Conservation (phyloP, 345 rosid species). For the Salix koriyanagi region DNA sequence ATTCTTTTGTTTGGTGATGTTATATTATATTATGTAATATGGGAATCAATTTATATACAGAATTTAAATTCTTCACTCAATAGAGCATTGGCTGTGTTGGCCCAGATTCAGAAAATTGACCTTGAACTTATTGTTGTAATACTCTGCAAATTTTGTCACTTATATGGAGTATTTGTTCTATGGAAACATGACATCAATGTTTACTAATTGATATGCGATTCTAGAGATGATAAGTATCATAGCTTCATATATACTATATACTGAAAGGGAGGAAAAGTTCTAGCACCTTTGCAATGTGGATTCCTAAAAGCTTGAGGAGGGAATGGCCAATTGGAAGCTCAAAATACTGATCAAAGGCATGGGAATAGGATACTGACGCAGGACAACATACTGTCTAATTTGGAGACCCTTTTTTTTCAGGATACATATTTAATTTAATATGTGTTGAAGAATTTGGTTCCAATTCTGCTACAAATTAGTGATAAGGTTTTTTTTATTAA, state of each 20-base stretch:
- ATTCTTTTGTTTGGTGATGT: conserved; percentile 33
- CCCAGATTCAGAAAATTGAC: conserved; percentile 51
- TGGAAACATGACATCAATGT: conserved; percentile 71
- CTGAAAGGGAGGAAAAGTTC: conserved; percentile 70
- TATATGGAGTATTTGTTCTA: conserved; percentile 61
- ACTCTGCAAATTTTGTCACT: conserved; percentile 72
- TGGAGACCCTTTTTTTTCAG: conserved; percentile 75
- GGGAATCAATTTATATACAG: conserved; percentile 74
- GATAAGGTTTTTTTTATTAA: too few species aligned
- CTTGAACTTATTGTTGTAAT: conserved; percentile 71
- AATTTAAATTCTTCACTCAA: conserved; percentile 64
- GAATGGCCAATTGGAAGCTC: conserved; percentile 75
- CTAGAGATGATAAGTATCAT: conserved; percentile 78
- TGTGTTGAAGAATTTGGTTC: too few species aligned
- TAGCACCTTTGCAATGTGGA: conserved; percentile 65
- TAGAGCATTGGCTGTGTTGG: conserved; percentile 63
- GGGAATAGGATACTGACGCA: conserved; percentile 76
- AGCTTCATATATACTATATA: conserved; percentile 49
- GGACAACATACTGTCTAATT: conserved; percentile 9
- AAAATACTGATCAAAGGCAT: conserved; percentile 85
- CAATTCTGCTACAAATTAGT: too few species aligned
- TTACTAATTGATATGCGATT: conserved; percentile 46
- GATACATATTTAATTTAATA: conserved; percentile 74
- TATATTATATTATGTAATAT: conserved; percentile 51
- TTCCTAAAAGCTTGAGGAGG: conserved; percentile 77